These are phyloP conservation scores for Tuber magnatum DNA, from an alignment of 495 filamentous ascomycete species.

Conservation along the genomic window DNA sequence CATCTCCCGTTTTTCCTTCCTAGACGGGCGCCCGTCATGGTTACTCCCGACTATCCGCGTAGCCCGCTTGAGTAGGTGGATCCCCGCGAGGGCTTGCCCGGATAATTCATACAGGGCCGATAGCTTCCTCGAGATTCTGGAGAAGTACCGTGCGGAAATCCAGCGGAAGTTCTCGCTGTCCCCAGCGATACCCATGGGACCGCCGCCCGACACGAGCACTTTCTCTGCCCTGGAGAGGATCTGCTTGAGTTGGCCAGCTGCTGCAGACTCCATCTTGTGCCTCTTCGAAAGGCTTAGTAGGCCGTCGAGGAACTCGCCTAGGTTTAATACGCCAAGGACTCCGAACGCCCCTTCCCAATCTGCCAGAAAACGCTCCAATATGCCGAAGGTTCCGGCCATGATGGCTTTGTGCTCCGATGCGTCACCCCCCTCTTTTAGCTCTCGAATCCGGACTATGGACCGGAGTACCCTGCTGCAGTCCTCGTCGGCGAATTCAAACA, in stretches of 20 bases:
- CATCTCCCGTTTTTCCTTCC: background rate
- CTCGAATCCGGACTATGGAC: background rate
- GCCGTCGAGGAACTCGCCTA: background rate
- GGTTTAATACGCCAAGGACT: background rate
- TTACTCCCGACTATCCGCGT: background rate
- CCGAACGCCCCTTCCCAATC: constrained; percentile 4
- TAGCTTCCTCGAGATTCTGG: background rate
- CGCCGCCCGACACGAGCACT: background rate
- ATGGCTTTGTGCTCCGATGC: background rate
- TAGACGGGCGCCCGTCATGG: background rate
- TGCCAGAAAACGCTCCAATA: background rate
- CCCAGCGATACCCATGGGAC: background rate
- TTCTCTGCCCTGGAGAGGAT: constrained; percentile 1
- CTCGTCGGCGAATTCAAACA: background rate
- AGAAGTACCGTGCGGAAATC: background rate
- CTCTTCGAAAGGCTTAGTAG: background rate
- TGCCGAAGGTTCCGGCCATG: constrained; percentile 3
- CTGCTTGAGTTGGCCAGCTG: background rate
- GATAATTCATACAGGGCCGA: background rate
- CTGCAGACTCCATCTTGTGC: background rate
- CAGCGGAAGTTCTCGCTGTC: background rate
- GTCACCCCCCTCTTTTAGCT: background rate
- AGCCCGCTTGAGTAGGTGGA: background rate
- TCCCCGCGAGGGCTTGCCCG: background rate
- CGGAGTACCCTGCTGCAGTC: background rate